These are phyloP conservation scores for Aspergillus flavus DNA, from an alignment of 2,329 filamentous ascomycete species.

Conservation along the genomic window DNA sequence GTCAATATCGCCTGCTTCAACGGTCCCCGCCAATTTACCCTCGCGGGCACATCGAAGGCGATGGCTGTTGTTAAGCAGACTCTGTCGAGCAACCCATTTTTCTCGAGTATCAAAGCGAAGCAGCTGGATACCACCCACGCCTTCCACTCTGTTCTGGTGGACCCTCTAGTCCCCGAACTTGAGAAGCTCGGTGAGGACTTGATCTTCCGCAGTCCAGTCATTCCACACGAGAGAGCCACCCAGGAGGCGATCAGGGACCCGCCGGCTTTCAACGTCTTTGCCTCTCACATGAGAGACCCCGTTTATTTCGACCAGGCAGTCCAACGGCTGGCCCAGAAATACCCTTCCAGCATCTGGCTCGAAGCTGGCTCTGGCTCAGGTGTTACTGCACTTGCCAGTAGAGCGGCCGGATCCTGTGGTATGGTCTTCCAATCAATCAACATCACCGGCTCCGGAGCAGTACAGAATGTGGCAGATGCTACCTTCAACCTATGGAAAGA, in stretches of 20 bases:
- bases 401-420: constrained; percentile 20
- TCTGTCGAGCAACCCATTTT: not conserved
- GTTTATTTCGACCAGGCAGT: constrained; percentile 54
- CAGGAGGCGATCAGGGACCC: not conserved
- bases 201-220: not conserved
- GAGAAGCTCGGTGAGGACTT: not conserved
- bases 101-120: not conserved
- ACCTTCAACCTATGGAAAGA: constrained; percentile 42
- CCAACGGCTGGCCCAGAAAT: constrained; percentile 36
- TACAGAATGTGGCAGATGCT: constrained; percentile 24
- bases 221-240: not conserved
- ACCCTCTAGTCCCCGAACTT: not conserved
- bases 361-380: constrained; percentile 48
- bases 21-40: not conserved
- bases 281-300: constrained; percentile 45
- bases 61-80: not conserved
- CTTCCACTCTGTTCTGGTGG: not conserved
- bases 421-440: constrained; percentile 10
- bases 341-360: constrained; percentile 31
- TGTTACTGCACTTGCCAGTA: constrained; percentile 28
- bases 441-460: not conserved
- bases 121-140: not conserved
- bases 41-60: not conserved
- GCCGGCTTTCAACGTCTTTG: not conserved
- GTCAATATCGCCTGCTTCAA: not conserved